Percentiles rank a stretch among this genome's conserved stretches.
These are phyloP conservation scores for Plectosphaerella sp. DNA, from an alignment of 2,329 filamentous ascomycete genomes.

Conservation along the genomic window DNA sequence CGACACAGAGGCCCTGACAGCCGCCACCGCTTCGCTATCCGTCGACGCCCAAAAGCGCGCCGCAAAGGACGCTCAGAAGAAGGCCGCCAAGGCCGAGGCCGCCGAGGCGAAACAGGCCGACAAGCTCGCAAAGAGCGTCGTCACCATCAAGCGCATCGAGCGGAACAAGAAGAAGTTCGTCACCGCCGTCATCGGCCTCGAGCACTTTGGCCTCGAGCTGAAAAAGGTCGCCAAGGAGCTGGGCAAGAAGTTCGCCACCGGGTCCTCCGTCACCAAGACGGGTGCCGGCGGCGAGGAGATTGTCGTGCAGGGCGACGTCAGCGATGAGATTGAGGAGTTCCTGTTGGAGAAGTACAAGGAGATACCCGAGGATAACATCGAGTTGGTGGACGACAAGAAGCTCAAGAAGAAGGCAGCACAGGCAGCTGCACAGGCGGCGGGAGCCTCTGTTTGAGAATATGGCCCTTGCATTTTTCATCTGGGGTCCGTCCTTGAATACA, in stretches of 20 bases:
- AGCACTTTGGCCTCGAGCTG: constrained; percentile 84
- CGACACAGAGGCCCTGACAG: constrained; percentile 67
- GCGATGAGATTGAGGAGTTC: constrained; percentile 90
- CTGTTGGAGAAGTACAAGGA: constrained; percentile 82
- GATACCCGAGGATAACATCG: constrained; percentile 92
- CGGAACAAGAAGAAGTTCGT: constrained; percentile 97
- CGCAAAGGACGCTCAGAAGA: constrained; percentile 94
- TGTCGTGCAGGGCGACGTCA: constrained; percentile 94
- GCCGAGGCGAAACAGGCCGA: constrained; percentile 80
- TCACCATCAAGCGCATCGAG: constrained; percentile 95
- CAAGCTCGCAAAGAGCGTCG: constrained; percentile 74
- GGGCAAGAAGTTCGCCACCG: constrained; percentile 97
- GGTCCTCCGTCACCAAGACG: constrained; percentile 85
- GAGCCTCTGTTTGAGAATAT: background rate
- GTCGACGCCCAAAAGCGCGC: constrained; percentile 91
- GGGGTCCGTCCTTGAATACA: constrained; percentile 6
- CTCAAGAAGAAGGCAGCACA: constrained; percentile 45
- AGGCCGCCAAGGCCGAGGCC: constrained; percentile 88
- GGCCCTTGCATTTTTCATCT: background rate
- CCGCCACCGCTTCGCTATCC: constrained; percentile 79
- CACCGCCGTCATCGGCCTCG: constrained; percentile 84
- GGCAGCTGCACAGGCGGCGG: background rate
- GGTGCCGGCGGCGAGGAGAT: constrained; percentile 89
- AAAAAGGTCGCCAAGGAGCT: constrained; percentile 97
- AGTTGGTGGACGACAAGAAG: constrained; percentile 94